phyloP scores from a whole-genome alignment of 2,329 filamentous ascomycete genomes.

The Fusarium floridanum region DNA sequence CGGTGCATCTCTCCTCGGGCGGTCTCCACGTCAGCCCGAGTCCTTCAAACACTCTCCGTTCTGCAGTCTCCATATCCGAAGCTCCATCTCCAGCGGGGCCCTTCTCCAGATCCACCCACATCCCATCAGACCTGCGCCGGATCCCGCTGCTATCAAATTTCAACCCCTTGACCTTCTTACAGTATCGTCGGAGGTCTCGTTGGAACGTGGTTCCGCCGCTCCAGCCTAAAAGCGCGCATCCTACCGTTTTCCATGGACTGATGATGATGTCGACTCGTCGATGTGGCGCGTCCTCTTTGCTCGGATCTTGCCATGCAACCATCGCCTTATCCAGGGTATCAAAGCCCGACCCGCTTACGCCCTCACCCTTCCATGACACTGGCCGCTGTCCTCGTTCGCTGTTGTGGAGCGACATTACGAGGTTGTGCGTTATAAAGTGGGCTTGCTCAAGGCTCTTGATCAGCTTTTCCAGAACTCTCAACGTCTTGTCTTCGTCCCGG shows the following conservation, averaged over 20 bases:
- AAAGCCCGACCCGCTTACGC: slow-evolving; percentile 70
- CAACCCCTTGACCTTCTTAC: slow-evolving; percentile 76
- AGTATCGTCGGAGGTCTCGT: slow-evolving; percentile 85
- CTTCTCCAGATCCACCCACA: slow-evolving; percentile 79
- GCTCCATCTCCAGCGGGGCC: slow-evolving; percentile 56
- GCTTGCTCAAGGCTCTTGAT: slow-evolving; percentile 77
- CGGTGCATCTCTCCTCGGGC: slow-evolving; percentile 77
- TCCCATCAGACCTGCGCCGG: slow-evolving; percentile 73
- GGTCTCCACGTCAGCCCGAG: slow-evolving; percentile 76
- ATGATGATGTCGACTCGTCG: slow-evolving; percentile 93
- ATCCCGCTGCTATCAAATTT: slow-evolving; percentile 96
- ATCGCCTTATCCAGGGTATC: slow-evolving; percentile 92
- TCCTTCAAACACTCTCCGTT: slow-evolving; percentile 83
- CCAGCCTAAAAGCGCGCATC: slow-evolving; percentile 92
- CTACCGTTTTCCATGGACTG: slow-evolving; percentile 87
- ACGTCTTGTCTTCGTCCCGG: slow-evolving; percentile 75
- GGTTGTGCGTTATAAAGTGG: slow-evolving; percentile 83
- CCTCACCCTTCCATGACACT: slow-evolving; percentile 64
- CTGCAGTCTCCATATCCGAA: slow-evolving; percentile 77
- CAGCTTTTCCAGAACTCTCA: slow-evolving; percentile 78
- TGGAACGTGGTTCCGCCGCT: slow-evolving; percentile 90
- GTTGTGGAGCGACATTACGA: slow-evolving; percentile 77
- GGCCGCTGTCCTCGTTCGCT: slow-evolving; percentile 78
- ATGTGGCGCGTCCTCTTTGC: slow-evolving; percentile 62
- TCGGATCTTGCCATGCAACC: slow-evolving; percentile 82